Base-by-base conservation (phyloP, 2,329 filamentous ascomycete species). In the Talaromyces sp. region DNA sequence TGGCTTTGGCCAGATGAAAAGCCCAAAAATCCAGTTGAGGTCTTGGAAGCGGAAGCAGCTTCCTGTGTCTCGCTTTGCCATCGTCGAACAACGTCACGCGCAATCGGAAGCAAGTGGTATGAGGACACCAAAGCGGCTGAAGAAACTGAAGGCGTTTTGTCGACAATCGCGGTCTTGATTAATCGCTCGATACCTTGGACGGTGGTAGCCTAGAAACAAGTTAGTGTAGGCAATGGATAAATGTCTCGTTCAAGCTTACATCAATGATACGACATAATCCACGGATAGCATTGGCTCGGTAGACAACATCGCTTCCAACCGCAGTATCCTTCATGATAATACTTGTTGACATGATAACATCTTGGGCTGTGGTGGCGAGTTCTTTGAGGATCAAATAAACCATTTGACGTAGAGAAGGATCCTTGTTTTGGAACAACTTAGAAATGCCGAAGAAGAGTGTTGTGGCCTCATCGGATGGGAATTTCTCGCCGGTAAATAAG, bases 291-390 rank as follows among this genome's bases (percentile, higher is more conserved):
- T 99, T 99, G 61, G 95, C 92, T 73, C 95, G 87, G 83, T 93
- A 97, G 64, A 97, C 88, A 62, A 93, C 90, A 76, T 98, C 95
- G 74, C 92, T 97, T 74, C 93, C 92, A 68, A 96, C 93, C 61
- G 93, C 93, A 11, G 94, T 97, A 78, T 99, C 95, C 84, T 99
- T 99, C 95, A 98, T 99, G 72, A 99, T 97, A 72, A 94, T 97
- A 81, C 92, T 96, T 19, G 95, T 99, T 68, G 97, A 95, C 95
- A 99, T 98, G 78, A 99, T 99, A 69, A 97, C 96, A 84, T 99
- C 95, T 82, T 98, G 93, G 66, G 95, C 95, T 27, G 93, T 97
- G 78, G 89, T 88, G 71, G 94, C 92, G 74, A 99, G 85, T 85
- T 99, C 95, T 87, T 98, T 99, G 83, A 98, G 92, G 77, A 97